These are phyloP conservation scores for Glebionis coronaria DNA, from an alignment of 129 eudicot genomes.

Conservation along the genomic window DNA sequence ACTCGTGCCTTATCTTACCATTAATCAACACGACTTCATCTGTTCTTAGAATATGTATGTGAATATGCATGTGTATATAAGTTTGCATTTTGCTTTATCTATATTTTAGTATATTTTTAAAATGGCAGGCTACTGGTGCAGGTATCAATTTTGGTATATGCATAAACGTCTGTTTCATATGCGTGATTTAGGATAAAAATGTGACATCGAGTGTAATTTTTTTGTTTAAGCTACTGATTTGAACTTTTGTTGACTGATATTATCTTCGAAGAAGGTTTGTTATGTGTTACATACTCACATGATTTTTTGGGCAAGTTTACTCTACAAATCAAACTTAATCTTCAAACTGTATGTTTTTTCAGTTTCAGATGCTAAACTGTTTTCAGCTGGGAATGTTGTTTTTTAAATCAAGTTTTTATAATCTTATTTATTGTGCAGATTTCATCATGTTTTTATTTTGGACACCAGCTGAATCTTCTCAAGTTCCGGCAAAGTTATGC, in stretches of 20 bases:
- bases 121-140: not conserved
- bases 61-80: not conserved
- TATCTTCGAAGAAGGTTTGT: slow-evolving; percentile 8
- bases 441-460: slow-evolving; percentile 84
- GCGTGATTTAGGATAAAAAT: not conserved
- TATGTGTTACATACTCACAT: not conserved
- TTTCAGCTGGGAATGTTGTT: slow-evolving; percentile 36
- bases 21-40: not conserved
- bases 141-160: not conserved
- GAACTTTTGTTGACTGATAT: not conserved
- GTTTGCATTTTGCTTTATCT: not conserved
- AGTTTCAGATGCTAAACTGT: slow-evolving; percentile 27
- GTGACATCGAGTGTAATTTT: not conserved
- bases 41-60: not conserved
- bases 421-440: slow-evolving; percentile 90
- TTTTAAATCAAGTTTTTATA: slow-evolving; percentile 46
- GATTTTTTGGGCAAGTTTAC: slow-evolving; percentile 13
- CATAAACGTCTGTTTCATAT: not conserved
- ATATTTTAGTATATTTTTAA: not conserved
- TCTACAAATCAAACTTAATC: not conserved
- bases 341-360: slow-evolving; percentile 21
- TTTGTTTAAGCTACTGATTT: not conserved
- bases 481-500: slow-evolving; percentile 63
- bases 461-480: slow-evolving; percentile 90
- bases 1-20: no score